Base-by-base conservation (phyloP, 345 rosid species). In the Stellera chamaejasme region DNA sequence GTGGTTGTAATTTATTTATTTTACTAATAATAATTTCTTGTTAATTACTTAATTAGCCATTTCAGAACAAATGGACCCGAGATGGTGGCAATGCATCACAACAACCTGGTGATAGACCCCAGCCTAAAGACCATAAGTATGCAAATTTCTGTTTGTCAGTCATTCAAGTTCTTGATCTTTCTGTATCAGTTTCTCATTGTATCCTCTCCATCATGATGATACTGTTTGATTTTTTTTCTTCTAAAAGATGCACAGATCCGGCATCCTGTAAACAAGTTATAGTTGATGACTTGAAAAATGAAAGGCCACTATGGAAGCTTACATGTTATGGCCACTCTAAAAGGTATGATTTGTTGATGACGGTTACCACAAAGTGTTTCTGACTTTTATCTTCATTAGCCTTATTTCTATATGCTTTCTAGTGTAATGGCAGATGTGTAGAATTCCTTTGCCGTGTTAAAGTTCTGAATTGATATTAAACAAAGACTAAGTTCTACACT, bases 301-400 rank as follows among this genome's bases (percentile, higher is more conserved):
- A 89, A 79, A 82, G 82, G 58, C 96, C 97, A 10, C 66, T 82
- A 71, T 92, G 98, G 97, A 86, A 77, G 77, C 83, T 92, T 58
- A 88, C 98, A 10, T 86, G 98, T 69, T 92, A 92, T 52, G 71
- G 79, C 50, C 98, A 92, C 77, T 78, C 67, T 76, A 84, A 69
- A 75, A 65, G 71, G 98, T 92, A 78, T 71, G 83, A 48, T 54
- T 61, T 52, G 12, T 10, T 48, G 10, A 7, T 16, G 48, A 2
- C 32, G 19, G 46, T 56, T 19, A 2, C 53, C 43, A 32, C 39
- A 32, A 32, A 32, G 39, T 32, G 39, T 32, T 32, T 32, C 39
- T 32, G 39, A 32, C 5, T 32, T 32, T 32, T 32, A 2, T 32
- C 3, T 32, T 3, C 3, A 5, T 32, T 32, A 2, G 39, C 39